Conservation (phyloP, 306 rosid genomes). For the Acacia acuminata region DNA sequence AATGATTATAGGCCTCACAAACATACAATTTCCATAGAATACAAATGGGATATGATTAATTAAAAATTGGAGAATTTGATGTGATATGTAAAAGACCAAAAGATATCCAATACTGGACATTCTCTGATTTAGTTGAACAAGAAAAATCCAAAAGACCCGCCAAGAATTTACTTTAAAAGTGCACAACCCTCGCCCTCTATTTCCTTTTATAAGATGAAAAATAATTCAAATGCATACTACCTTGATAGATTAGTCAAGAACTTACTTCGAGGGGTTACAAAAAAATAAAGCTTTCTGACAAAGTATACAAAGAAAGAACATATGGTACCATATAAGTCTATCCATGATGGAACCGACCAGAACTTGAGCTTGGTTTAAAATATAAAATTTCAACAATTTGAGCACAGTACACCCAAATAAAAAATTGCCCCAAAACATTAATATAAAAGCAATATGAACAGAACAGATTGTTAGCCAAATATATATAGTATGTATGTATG, state of each 20-base stretch:
- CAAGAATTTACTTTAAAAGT: not conserved
- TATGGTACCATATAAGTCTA: not conserved
- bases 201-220: not conserved
- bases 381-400: conserved; percentile 3
- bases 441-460: not conserved
- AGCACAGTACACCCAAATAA: not conserved
- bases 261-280: not conserved
- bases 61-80: not conserved
- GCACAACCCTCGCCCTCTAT: not conserved
- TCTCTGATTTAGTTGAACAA: not conserved
- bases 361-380: not conserved
- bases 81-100: not conserved
- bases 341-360: not conserved
- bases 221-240: not conserved
- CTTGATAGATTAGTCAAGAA: not conserved
- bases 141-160: not conserved
- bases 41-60: not conserved
- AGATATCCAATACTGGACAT: not conserved
- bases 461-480: not conserved
- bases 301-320: not conserved
- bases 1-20: not conserved
- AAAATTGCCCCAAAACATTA: not conserved
- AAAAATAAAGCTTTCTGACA: not conserved
- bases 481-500: not conserved
- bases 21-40: not conserved